Percentiles rank a stretch among this genome's conserved stretches.
Conservation (phyloP, 768 basidiomycete species). For the Gloeopeniophorella convolvens region DNA sequence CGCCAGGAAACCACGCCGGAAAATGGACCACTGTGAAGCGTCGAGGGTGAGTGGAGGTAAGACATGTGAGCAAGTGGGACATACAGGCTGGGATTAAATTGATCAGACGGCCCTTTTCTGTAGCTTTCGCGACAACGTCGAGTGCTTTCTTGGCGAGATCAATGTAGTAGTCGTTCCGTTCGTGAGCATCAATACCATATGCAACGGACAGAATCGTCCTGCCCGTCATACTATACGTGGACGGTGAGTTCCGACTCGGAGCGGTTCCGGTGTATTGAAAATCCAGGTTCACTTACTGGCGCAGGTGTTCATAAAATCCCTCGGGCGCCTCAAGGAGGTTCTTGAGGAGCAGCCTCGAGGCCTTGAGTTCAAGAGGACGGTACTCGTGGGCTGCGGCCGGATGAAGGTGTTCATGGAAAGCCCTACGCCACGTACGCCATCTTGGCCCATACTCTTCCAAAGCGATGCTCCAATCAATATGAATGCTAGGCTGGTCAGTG, state of each 20-base stretch:
- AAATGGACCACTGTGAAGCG: conserved; percentile 19
- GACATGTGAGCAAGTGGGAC: conserved; percentile 8
- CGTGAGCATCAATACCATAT: conserved; percentile 40
- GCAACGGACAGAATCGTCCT: conserved; percentile 36
- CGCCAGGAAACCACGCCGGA: conserved; percentile 26
- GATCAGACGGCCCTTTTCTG: conserved; percentile 39
- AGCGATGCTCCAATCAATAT: conserved; percentile 36
- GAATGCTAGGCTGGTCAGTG: conserved; percentile 30
- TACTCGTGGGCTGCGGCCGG: conserved; percentile 25
- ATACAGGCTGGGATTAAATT: conserved; percentile 32
- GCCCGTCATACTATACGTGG: conserved; percentile 40
- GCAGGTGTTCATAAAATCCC: conserved; percentile 31
- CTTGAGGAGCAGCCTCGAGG: conserved; percentile 28
- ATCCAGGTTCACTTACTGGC: conserved; percentile 30
- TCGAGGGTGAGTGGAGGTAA: not conserved
- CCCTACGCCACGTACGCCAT: conserved; percentile 38
- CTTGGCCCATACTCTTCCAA: conserved; percentile 35
- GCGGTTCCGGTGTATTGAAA: not conserved
- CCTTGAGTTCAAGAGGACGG: conserved; percentile 4
- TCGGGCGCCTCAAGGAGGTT: conserved; percentile 32
- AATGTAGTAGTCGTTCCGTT: conserved; percentile 33
- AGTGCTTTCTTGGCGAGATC: conserved; percentile 24
- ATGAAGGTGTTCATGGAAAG: conserved; percentile 39
- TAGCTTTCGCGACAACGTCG: conserved; percentile 1
- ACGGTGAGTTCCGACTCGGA: too few species aligned